Evolutionary conservation across 345 rosid genomes (phyloP).

Genomic region (Aquilaria malaccensis): DNA sequence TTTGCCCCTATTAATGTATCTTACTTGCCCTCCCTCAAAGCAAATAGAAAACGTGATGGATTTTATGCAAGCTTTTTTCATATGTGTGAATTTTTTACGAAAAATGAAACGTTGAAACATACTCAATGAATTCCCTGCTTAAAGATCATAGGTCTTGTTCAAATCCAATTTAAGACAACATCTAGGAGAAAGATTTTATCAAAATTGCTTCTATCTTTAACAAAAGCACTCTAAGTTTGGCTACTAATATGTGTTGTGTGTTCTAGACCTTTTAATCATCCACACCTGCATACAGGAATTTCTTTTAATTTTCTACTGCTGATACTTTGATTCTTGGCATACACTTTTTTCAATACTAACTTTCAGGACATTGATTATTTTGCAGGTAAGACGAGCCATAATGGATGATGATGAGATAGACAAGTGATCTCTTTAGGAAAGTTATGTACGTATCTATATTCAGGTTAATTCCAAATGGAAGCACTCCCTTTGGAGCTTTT

Average conservation of each 20-base stretch:
- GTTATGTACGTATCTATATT: constrained; percentile 47
- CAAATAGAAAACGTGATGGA: too few species aligned
- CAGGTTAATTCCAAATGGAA: not conserved
- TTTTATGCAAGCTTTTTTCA: too few species aligned
- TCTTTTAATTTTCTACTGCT: not conserved
- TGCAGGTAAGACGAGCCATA: constrained; percentile 29
- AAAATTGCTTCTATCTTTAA: too few species aligned
- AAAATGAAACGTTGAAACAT: too few species aligned
- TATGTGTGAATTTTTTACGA: too few species aligned
- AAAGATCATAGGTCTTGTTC: too few species aligned
- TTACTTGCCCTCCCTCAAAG: too few species aligned
- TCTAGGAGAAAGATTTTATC: too few species aligned
- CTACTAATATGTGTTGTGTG: not conserved
- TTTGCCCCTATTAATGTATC: too few species aligned
- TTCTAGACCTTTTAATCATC: not conserved
- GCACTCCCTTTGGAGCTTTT: constrained; percentile 61
- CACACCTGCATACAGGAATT: not conserved
- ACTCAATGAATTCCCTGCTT: too few species aligned
- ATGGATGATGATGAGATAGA: constrained; percentile 57
- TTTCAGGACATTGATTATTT: not conserved
- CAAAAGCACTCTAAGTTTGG: too few species aligned
- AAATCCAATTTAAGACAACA: too few species aligned
- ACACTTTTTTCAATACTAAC: not conserved
- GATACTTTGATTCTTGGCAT: not conserved
- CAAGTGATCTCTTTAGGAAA: constrained; percentile 47